A percentile compares a stretch with the other conserved stretches of the same genome.
These are phyloP conservation scores for Elongisporangium undulatum DNA, from an alignment of 352 stramenopile genomes.

Conservation along the genomic window DNA sequence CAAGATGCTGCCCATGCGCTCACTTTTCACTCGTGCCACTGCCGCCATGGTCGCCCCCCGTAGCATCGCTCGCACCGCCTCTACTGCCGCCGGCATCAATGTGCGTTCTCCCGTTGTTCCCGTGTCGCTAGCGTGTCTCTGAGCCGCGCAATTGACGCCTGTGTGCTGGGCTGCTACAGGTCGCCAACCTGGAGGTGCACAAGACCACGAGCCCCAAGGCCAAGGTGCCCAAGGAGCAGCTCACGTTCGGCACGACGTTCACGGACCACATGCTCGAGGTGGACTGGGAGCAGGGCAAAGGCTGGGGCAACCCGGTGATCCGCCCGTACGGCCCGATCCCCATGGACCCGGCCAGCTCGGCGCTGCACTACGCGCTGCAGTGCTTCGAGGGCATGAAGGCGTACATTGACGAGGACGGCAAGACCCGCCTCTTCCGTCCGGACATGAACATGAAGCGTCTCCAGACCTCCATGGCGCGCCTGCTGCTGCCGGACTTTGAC, in stretches of 20 bases:
- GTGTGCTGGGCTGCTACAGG: not conserved
- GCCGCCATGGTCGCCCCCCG: too few species aligned
- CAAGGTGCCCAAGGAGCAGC: slow-evolving; percentile 81
- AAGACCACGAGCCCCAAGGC: slow-evolving; percentile 39
- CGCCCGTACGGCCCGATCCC: slow-evolving; percentile 88
- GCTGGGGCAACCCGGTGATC: slow-evolving; percentile 90
- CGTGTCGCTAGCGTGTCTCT: too few species aligned
- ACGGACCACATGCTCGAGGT: slow-evolving; percentile 97
- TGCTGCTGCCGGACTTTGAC: slow-evolving; percentile 90
- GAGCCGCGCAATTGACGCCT: too few species aligned
- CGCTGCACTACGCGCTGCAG: slow-evolving; percentile 94
- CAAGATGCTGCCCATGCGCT: too few species aligned
- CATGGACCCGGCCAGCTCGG: slow-evolving; percentile 89
- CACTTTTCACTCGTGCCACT: too few species aligned
- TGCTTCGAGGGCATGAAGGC: slow-evolving; percentile 97
- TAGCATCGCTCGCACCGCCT: too few species aligned
- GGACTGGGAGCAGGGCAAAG: slow-evolving; percentile 81
- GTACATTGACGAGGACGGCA: slow-evolving; percentile 82
- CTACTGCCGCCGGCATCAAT: too few species aligned
- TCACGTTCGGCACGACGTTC: slow-evolving; percentile 94
- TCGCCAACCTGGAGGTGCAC: slow-evolving; percentile 39
- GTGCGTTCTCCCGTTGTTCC: too few species aligned
- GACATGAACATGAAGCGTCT: slow-evolving; percentile 97
- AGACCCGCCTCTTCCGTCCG: slow-evolving; percentile 93
- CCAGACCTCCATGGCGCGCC: slow-evolving; percentile 91